Evolutionary conservation across 495 filamentous ascomycete species (phyloP), one percentile per base, ranked within the genome.

Genomic region (Gamarada debralockiae): DNA sequence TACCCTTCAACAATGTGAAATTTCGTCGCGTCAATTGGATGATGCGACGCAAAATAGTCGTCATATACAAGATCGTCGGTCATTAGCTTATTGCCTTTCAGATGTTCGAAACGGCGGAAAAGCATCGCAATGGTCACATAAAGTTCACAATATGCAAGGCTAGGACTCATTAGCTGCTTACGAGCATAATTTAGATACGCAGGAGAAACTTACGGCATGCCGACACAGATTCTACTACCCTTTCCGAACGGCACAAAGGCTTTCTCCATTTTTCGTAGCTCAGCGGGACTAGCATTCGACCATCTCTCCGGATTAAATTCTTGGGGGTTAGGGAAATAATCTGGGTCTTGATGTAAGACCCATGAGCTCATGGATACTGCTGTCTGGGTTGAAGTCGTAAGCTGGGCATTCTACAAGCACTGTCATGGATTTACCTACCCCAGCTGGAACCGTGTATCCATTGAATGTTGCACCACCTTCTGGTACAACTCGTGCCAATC

Each of bases 211-310:
- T 22, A 41, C 65, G 48, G 57, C 62, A 72, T 70, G 4, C 71
- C 71, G 41, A 69, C 49, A 53, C 71, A 73, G 31, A 62, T 57
- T 38, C 68, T 59, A n/a, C 63, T 61, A 0, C 65, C 69, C 44
- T 66, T 67, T 17, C 67, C 62, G 52, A 73, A 73, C 2, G 68
- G 61, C 20, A 71, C 64, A 23, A 70, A 58, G 23, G 59, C 63
- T 15, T 51, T 57, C 13, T 71, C 64, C 20, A 68, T 41, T 8
- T 37, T 24, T 29, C 45, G 44, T 2, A 51, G 36, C 18, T 57
- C 51, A 12, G n/a, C n/a, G n/a, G n/a, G n/a, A n/a, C 25, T 39
- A 14, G 46, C 29, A 2, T 27, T 23, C 20, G 31, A 14, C 47
- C 53, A 40, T 15, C 48, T 13, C 15, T 52, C 39, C 4, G 46